Evolutionary conservation across 2,329 filamentous ascomycete genomes (phyloP).

Genomic region (Alternaria sp.): DNA sequence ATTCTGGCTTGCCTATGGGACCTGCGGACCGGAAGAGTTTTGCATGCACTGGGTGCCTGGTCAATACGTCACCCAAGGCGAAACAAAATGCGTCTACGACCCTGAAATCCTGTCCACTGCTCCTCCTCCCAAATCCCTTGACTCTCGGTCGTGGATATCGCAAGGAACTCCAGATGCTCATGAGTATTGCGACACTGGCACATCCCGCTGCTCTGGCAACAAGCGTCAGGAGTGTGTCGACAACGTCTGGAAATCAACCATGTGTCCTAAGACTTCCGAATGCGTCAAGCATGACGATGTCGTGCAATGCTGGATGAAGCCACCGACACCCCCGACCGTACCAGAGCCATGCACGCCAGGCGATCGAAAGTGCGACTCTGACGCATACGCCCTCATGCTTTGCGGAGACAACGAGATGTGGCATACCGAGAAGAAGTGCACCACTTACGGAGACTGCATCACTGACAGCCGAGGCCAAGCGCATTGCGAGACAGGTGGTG

Average conservation of each 20-base stretch:
- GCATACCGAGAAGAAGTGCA: constrained; percentile 3
- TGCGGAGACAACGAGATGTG: constrained; percentile 1
- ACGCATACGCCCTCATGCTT: neutral
- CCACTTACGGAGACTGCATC: constrained; percentile 4
- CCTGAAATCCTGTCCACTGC: neutral
- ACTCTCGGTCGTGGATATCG: neutral
- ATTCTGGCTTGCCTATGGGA: neutral
- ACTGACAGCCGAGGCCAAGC: neutral
- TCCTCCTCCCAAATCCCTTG: neutral
- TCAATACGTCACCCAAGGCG: neutral
- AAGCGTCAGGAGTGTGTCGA: neutral
- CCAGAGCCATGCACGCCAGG: neutral
- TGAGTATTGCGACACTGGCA: neutral
- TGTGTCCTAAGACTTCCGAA: neutral
- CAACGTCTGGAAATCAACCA: neutral
- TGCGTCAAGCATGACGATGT: neutral
- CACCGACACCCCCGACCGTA: neutral
- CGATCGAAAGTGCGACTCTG: neutral
- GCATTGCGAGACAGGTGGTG: constrained; percentile 3
- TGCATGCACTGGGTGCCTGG: neutral
- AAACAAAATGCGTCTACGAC: neutral
- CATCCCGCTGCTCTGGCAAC: neutral
- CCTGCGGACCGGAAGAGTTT: neutral
- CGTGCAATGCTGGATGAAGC: neutral
- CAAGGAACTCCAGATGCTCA: neutral